Base-by-base conservation (phyloP, 306 rosid genomes). In the Sicyos edulis region DNA sequence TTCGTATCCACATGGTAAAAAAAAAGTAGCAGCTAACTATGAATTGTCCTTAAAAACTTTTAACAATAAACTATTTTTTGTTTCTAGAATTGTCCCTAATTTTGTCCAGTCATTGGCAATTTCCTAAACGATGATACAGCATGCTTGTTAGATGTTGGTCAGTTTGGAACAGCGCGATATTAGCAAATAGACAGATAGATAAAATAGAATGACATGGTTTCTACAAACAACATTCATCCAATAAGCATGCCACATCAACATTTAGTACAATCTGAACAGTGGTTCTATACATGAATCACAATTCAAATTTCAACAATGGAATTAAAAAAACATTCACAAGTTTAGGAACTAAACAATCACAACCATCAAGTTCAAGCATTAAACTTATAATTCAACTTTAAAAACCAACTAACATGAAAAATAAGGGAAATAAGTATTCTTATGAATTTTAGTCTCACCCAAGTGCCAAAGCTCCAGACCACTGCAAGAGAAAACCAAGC, bases 381-480 rank as follows among this genome's bases (percentile, higher is more conserved):
- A 20, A 55, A 55, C 29, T 55, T 19, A 19, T 19, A 2, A 19
- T 17, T 17, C 3, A 34, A 21, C 34, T 16, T 0, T 8, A 62
- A 32, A 5, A 62, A 4, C 2, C 26, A 55, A 55, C 12, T 3
- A 20, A 20, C 1, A 32, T 8, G 67, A 15, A 15, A 61, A 61
- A 15, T 6, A 9, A 6, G 5, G 65, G 44, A 14, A 59, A 13
- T 26, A 59, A 16, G 21, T 32, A 61, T 15, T 0, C 13, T 16
- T 64, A 40, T 10, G 22, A 19, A 13, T 42, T 42, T 17, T 5
- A 71, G 80, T 74, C 96, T 90, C 73, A 90, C 99, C 99, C 96
- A 8, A 93, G 90, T 54, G 97, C 95, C 81, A 91, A 81, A 44
- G 99, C 99, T 58, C 99, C 99, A 49, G 99, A 93, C 97, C 99